Evolutionary conservation across 2,329 filamentous ascomycete genomes (phyloP).

Genomic region (Colletotrichum plurivorum): DNA sequence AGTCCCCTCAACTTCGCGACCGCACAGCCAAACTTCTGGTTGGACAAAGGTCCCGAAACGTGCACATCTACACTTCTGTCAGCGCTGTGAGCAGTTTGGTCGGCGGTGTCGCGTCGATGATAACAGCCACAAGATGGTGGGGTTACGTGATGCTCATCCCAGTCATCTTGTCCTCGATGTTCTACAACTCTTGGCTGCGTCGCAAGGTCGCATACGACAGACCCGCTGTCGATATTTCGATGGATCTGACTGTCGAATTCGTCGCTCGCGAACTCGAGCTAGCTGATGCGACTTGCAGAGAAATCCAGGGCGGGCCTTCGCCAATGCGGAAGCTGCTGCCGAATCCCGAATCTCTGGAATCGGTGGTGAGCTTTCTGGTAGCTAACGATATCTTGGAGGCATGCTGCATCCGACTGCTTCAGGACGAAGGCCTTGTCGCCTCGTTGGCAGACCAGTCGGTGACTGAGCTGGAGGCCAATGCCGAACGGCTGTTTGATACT

Average conservation of each 20-base stretch:
- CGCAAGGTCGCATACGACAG: slow-evolving; percentile 60
- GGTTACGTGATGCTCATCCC: slow-evolving; percentile 66
- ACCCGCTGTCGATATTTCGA: not conserved
- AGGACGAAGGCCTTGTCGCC: not conserved
- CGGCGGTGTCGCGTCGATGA: slow-evolving; percentile 63
- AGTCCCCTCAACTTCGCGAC: slow-evolving; percentile 44
- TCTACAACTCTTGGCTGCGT: slow-evolving; percentile 65
- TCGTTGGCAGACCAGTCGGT: not conserved
- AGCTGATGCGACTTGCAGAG: not conserved
- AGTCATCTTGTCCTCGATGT: slow-evolving; percentile 60
- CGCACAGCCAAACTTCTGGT: slow-evolving; percentile 49
- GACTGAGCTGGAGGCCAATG: not conserved
- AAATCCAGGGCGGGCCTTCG: not conserved
- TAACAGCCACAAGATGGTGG: slow-evolving; percentile 66
- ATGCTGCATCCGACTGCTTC: slow-evolving; percentile 4
- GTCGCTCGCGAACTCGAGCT: slow-evolving; percentile 3
- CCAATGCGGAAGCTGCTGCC: not conserved
- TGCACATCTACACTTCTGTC: slow-evolving; percentile 60
- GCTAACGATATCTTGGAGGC: slow-evolving; percentile 6
- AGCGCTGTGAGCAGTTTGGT: slow-evolving; percentile 62
- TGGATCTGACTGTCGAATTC: not conserved
- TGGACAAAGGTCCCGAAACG: slow-evolving; percentile 52
- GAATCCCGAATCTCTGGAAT: not conserved
- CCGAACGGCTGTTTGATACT: not conserved
- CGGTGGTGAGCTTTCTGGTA: not conserved